Conservation (phyloP, 2,329 filamentous ascomycete genomes). For the Metarhizium brunneum region DNA sequence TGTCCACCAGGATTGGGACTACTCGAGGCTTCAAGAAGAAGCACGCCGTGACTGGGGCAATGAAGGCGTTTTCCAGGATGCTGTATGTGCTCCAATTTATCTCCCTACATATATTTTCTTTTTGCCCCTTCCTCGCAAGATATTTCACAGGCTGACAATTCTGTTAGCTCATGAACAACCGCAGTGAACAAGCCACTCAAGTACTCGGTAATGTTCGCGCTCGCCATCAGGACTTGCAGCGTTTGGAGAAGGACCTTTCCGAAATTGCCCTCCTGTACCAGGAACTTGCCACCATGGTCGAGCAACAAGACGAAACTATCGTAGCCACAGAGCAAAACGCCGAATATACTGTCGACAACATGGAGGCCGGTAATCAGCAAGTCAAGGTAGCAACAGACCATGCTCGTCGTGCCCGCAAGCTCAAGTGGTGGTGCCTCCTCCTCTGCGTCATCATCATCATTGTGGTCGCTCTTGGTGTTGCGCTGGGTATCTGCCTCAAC, state of each 20-base stretch:
- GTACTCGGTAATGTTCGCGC: slow-evolving; percentile 72
- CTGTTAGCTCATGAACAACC: slow-evolving; percentile 61
- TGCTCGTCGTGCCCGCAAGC: slow-evolving; percentile 58
- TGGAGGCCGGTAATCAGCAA: slow-evolving; percentile 60
- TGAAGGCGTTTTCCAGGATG: slow-evolving; percentile 74
- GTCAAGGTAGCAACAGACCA: slow-evolving; percentile 58
- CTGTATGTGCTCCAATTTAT: slow-evolving; percentile 43
- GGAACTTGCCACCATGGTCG: slow-evolving; percentile 65
- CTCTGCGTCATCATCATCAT: slow-evolving; percentile 51
- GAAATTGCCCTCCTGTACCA: slow-evolving; percentile 64
- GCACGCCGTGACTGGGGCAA: slow-evolving; percentile 64
- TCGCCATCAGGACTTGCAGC: slow-evolving; percentile 74
- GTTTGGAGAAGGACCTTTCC: slow-evolving; percentile 65
- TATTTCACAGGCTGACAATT: neutral
- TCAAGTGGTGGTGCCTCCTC: slow-evolving; percentile 74
- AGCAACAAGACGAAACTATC: slow-evolving; percentile 60
- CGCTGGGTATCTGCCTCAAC: slow-evolving; percentile 37
- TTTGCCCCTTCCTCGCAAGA: neutral
- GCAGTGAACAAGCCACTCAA: slow-evolving; percentile 60
- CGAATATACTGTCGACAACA: slow-evolving; percentile 53
- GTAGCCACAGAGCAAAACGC: slow-evolving; percentile 56
- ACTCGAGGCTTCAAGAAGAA: slow-evolving; percentile 61
- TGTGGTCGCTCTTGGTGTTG: slow-evolving; percentile 44
- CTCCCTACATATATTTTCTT: neutral
- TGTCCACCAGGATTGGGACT: slow-evolving; percentile 71